phyloP scores from a whole-genome alignment of 371 early-diverging fungal species.

The Circinella umbellata region DNA sequence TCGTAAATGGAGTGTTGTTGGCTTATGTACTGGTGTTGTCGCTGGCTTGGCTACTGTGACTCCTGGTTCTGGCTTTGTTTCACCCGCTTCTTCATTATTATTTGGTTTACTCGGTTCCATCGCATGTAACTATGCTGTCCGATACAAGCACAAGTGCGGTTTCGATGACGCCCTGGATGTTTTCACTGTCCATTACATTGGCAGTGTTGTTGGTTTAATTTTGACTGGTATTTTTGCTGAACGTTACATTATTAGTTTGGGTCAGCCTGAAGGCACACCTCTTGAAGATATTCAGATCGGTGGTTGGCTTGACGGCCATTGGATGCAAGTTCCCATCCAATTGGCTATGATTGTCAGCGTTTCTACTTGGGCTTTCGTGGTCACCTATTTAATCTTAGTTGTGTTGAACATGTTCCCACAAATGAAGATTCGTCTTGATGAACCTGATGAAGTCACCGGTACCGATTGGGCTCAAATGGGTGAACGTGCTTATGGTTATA shows the following conservation, averaged over 20 bases:
- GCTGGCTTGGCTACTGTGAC: conserved; percentile 87
- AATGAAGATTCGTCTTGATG: conserved; percentile 58
- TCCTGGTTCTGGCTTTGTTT: conserved; percentile 77
- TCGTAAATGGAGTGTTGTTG: conserved; percentile 74
- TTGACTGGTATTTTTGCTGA: conserved; percentile 78
- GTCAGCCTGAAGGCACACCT: conserved; percentile 63
- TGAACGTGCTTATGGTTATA: conserved; percentile 68
- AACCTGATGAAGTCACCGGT: conserved; percentile 65
- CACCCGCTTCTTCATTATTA: conserved; percentile 70
- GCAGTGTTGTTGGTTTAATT: conserved; percentile 73
- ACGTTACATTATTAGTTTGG: conserved; percentile 60
- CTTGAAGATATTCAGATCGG: conserved; percentile 49
- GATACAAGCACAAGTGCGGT: conserved; percentile 65
- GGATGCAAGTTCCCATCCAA: conserved; percentile 67
- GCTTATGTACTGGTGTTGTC: conserved; percentile 84
- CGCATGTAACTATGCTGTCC: conserved; percentile 67
- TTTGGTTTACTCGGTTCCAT: conserved; percentile 70
- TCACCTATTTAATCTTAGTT: conserved; percentile 63
- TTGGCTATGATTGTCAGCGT: conserved; percentile 60
- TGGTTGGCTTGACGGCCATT: conserved; percentile 74
- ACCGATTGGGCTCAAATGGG: conserved; percentile 72
- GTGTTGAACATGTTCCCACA: conserved; percentile 56
- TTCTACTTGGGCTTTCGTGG: conserved; percentile 65
- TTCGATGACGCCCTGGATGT: conserved; percentile 83
- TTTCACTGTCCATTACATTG: conserved; percentile 75